Evolutionary conservation across 2,329 filamentous ascomycete genomes (phyloP).

Genomic region (Fusarium anthophilum): DNA sequence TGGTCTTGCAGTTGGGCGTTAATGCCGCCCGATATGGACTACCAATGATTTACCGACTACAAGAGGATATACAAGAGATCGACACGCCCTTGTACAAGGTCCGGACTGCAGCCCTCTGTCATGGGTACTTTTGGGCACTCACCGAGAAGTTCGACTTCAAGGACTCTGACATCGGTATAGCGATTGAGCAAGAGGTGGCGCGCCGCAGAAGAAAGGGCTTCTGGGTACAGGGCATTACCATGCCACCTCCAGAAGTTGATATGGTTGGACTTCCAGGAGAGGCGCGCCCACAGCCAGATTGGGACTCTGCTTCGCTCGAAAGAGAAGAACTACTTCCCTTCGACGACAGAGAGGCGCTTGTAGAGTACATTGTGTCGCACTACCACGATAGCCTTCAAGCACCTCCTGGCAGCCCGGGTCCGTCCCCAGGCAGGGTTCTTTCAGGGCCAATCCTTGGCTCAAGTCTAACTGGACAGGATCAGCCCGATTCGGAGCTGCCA

Average conservation of each 20-base stretch:
- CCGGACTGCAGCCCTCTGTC: slow-evolving; percentile 82
- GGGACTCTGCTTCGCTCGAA: slow-evolving; percentile 64
- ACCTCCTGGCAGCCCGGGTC: slow-evolving; percentile 74
- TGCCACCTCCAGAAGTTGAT: slow-evolving; percentile 74
- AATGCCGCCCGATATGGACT: slow-evolving; percentile 82
- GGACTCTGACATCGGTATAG: slow-evolving; percentile 71
- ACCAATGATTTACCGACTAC: slow-evolving; percentile 88
- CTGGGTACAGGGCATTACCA: slow-evolving; percentile 79
- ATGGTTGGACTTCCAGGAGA: slow-evolving; percentile 66
- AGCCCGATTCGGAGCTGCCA: slow-evolving; percentile 68
- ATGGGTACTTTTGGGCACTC: slow-evolving; percentile 88
- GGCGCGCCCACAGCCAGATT: slow-evolving; percentile 54
- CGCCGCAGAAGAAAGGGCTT: slow-evolving; percentile 77
- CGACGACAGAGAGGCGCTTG: slow-evolving; percentile 74
- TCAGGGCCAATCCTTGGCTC: slow-evolving; percentile 69
- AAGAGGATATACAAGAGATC: slow-evolving; percentile 80
- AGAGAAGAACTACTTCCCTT: slow-evolving; percentile 77
- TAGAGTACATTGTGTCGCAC: slow-evolving; percentile 76
- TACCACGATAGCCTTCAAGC: slow-evolving; percentile 72
- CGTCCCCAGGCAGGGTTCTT: slow-evolving; percentile 73
- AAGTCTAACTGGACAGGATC: slow-evolving; percentile 51
- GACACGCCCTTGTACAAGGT: slow-evolving; percentile 76
- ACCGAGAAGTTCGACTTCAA: slow-evolving; percentile 82
- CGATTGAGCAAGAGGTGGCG: slow-evolving; percentile 79
- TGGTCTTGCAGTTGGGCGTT: slow-evolving; percentile 81